Evolutionary conservation across 140 eudicot genomes (phyloP).

Genomic region (Anethum foeniculum): DNA sequence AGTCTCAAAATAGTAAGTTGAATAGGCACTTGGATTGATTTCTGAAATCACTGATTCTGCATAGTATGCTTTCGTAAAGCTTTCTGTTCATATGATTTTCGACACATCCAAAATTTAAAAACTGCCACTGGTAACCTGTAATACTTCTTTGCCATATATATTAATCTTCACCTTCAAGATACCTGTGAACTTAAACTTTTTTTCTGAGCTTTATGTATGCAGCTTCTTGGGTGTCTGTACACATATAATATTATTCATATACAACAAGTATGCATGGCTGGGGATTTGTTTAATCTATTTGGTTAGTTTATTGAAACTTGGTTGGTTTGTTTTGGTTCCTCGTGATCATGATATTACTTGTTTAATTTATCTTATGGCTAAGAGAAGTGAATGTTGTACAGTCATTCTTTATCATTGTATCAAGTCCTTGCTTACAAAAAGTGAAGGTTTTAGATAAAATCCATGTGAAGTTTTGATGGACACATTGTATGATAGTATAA

Average conservation of each 20-base stretch:
- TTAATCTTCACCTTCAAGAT: background rate
- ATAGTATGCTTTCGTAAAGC: background rate
- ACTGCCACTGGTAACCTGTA: background rate
- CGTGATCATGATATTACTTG: conserved; percentile 9
- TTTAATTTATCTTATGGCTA: background rate
- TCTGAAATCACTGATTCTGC: background rate
- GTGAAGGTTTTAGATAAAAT: conserved; percentile 1
- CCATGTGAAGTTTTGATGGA: background rate
- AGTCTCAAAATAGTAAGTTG: too few relatives aligned
- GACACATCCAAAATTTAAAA: background rate
- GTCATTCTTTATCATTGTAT: background rate
- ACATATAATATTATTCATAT: background rate
- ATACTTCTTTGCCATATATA: background rate
- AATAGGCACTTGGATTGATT: background rate
- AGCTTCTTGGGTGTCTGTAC: background rate
- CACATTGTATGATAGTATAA: background rate
- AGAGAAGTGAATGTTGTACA: background rate
- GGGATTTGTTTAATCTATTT: background rate
- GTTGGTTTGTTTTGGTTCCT: conserved; percentile 15
- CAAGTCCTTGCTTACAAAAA: background rate
- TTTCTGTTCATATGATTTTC: background rate
- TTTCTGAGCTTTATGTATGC: background rate
- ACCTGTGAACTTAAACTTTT: conserved; percentile 8
- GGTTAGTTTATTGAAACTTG: background rate
- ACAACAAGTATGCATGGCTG: background rate